Base-by-base conservation (phyloP, 805 yeast species). In the Sugiyamaella chiloensis region DNA sequence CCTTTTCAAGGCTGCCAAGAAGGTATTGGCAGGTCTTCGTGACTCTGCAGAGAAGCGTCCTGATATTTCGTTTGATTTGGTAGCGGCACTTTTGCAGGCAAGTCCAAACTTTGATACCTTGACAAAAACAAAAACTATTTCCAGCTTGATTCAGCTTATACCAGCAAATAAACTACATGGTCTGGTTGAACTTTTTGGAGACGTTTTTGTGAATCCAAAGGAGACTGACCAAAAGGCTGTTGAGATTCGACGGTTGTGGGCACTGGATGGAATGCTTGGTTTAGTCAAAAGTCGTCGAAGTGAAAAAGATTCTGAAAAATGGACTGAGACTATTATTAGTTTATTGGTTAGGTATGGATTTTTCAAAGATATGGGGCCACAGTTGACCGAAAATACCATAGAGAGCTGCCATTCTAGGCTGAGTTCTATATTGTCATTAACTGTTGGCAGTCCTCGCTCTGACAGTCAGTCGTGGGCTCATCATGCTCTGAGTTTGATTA, bases 121-220 rank as follows among this genome's bases (percentile, higher is more conserved):
- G 24, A 83, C 96, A 1, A 88, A 85, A 59, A 69, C 90, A 1
- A 87, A 83, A 60, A 78, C 87, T 0, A 67, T 79, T 9, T 80
- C 78, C 35, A 63, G 61, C 11, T 59, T 81, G 7, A 53, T 80
- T 6, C 40, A 55, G 17, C n/a, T 36, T 5, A 44, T 43, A 14
- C 51, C 50, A 5, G 23, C 31, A 1, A 42, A 36, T 6, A 40
- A 48, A 17, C 11, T 59, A 8, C 39, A 47, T 30, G 55, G 58
- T 16, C 49, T 69, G 11, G 71, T 54, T 7, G 40, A 46, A 21
- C 6, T 52, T 29, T 51, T 61, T 19, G 36, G 53, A 8, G 41
- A 44, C 3, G 37, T 48, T 9, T 54, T 60, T 41, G 37, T 41
- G n/a, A 31, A 32, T 12, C 53, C 59, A 8, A 45, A 35, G 19